A percentile compares a stretch with the other conserved stretches of the same genome.
These are phyloP conservation scores for Bacterosira constricta DNA, from an alignment of 108 stramenopile species.

Conservation along the genomic window DNA sequence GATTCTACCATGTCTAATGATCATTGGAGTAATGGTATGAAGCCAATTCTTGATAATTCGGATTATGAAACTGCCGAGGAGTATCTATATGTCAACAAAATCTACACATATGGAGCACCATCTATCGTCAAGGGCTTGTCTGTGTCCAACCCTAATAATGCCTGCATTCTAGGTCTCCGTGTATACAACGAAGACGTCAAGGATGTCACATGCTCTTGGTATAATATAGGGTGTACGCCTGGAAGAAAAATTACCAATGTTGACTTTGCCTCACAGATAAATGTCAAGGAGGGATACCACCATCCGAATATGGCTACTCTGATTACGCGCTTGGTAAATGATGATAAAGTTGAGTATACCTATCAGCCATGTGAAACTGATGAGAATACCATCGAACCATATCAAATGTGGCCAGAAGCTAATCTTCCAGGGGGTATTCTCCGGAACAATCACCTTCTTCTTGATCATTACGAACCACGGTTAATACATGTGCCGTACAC, in stretches of 20 bases:
- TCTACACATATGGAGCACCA: conserved; percentile 46
- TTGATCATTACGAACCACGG: conserved; percentile 24
- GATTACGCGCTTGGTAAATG: conserved; percentile 2
- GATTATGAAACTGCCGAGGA: background rate
- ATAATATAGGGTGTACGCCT: conserved; percentile 23
- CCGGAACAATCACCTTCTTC: conserved; percentile 14
- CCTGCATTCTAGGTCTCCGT: conserved; percentile 30
- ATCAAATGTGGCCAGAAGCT: conserved; percentile 39
- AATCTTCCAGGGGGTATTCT: conserved; percentile 11
- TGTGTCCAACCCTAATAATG: conserved; percentile 25
- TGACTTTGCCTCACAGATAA: conserved; percentile 37
- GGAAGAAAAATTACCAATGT: conserved; percentile 26
- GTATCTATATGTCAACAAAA: background rate
- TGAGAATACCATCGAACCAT: conserved; percentile 1
- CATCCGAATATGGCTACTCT: conserved; percentile 41
- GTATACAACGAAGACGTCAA: conserved; percentile 29
- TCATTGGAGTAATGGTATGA: too few relatives aligned
- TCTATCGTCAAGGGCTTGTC: conserved; percentile 16
- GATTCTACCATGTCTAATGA: too few relatives aligned
- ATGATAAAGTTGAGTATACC: conserved; percentile 3
- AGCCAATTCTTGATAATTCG: too few relatives aligned
- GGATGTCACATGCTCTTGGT: conserved; percentile 6
- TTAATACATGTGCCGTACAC: conserved; percentile 1
- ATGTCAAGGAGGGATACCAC: conserved; percentile 18
- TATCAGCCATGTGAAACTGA: conserved; percentile 12